Conservation (phyloP, 2,329 filamentous ascomycete genomes). For the Sclerotinia nivalis region DNA sequence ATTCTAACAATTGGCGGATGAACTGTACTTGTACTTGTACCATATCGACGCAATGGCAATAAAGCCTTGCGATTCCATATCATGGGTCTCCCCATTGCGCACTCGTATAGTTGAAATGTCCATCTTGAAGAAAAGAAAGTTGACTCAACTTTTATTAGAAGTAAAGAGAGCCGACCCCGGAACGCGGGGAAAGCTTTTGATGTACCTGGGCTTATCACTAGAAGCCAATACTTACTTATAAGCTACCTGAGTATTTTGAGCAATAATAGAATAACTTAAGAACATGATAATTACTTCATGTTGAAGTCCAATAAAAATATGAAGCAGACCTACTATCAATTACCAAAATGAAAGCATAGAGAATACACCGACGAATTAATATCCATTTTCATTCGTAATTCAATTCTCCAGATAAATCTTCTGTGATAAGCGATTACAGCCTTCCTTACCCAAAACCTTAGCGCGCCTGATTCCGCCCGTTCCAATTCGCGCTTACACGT, state of each 20-base stretch:
- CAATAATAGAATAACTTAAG: too few species aligned
- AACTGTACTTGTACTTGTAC: conserved; percentile 25
- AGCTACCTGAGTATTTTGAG: neutral
- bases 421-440: neutral
- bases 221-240: neutral
- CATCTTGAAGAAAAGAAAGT: conserved; percentile 5
- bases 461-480: conserved; percentile 20
- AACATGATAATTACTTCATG: fast-evolving
- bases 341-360: neutral
- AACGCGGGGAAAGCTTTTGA: conserved; percentile 21
- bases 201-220: neutral
- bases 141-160: neutral
- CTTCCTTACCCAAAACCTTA: neutral
- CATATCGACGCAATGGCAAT: conserved; percentile 29
- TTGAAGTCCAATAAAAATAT: neutral
- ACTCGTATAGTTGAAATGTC: neutral
- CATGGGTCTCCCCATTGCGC: conserved; percentile 29
- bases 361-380: neutral
- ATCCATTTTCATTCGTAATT: neutral
- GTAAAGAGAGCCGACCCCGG: neutral
- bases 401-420: too few species aligned
- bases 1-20: conserved; percentile 68
- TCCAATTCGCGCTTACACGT: conserved; percentile 18
- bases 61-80: conserved; percentile 21
- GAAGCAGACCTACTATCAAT: neutral